A percentile compares a stretch with the other conserved stretches of the same genome.
Conservation (phyloP, 2,329 filamentous ascomycete genomes). For the Fusarium pininemorale region DNA sequence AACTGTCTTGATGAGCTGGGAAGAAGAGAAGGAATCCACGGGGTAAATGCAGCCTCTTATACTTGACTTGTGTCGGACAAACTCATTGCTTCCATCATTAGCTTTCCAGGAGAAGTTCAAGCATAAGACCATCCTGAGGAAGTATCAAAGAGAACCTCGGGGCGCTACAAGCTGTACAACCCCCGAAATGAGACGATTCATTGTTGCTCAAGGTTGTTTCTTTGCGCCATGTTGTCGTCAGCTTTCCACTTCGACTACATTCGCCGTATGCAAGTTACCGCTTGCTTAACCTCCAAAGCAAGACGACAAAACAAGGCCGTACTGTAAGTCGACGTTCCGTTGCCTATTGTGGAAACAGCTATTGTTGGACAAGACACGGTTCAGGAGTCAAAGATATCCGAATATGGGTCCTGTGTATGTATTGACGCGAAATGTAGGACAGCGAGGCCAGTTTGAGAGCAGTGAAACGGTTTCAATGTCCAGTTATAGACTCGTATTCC, state of each 20-base stretch:
- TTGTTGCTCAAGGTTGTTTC: slow-evolving; percentile 25
- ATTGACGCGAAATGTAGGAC: slow-evolving; percentile 8
- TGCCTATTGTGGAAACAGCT: slow-evolving; percentile 9
- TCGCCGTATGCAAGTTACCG: slow-evolving; percentile 13
- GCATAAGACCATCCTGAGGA: neutral
- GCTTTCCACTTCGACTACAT: neutral
- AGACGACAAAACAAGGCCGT: neutral
- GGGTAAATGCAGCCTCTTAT: slow-evolving; percentile 8
- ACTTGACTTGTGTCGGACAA: slow-evolving; percentile 2
- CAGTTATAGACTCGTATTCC: slow-evolving; percentile 1
- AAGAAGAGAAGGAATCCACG: neutral
- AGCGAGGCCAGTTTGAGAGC: neutral
- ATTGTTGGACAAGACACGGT: slow-evolving; percentile 5
- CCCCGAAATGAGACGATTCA: slow-evolving; percentile 5
- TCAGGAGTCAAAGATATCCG: neutral
- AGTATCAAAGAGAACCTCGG: neutral
- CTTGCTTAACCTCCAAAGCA: neutral
- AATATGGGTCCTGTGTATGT: slow-evolving; percentile 13
- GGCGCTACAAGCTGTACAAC: slow-evolving; percentile 19
- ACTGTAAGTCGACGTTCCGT: neutral
- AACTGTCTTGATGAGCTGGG: neutral
- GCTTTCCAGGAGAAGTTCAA: neutral
- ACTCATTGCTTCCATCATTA: too few species aligned
- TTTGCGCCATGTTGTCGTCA: slow-evolving; percentile 16
- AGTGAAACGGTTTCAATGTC: slow-evolving; percentile 5